Evolutionary conservation across 768 basidiomycete species (phyloP).

Genomic region (Boletales sp.): DNA sequence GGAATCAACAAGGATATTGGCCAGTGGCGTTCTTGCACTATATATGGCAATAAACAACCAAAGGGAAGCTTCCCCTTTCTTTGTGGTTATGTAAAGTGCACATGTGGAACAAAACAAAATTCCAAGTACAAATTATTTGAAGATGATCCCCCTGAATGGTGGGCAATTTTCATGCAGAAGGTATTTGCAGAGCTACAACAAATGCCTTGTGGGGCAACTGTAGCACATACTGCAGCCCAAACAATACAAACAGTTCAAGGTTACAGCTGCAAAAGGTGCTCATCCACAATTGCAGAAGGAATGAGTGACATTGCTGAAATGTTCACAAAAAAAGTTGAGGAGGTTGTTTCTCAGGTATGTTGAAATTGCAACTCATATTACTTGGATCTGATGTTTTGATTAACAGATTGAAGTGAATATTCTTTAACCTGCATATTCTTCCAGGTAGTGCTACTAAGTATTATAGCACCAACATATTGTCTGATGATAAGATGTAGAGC

Average conservation of each 20-base stretch:
- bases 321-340: constrained; percentile 8
- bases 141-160: constrained; percentile 10
- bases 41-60: background rate
- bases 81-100: background rate
- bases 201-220: constrained; percentile 11
- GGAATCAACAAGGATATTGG: background rate
- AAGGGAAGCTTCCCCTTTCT: background rate
- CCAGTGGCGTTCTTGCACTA: background rate
- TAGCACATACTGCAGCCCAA: background rate
- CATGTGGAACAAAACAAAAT: background rate
- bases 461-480: too few species aligned
- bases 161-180: constrained; percentile 19
- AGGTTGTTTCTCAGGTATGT: constrained; percentile 13
- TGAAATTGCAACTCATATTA: too few species aligned
- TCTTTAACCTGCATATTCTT: too few species aligned
- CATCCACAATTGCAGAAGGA: background rate
- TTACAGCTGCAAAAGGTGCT: background rate
- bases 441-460: too few species aligned
- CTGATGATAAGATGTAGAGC: too few species aligned
- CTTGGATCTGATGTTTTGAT: too few species aligned
- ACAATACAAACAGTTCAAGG: background rate
- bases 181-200: constrained; percentile 12
- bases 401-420: too few species aligned
- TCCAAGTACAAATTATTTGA: background rate
- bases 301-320: constrained; percentile 16